Evolutionary conservation across 495 filamentous ascomycete species (phyloP).

Genomic region (Neurospora sublineolata): DNA sequence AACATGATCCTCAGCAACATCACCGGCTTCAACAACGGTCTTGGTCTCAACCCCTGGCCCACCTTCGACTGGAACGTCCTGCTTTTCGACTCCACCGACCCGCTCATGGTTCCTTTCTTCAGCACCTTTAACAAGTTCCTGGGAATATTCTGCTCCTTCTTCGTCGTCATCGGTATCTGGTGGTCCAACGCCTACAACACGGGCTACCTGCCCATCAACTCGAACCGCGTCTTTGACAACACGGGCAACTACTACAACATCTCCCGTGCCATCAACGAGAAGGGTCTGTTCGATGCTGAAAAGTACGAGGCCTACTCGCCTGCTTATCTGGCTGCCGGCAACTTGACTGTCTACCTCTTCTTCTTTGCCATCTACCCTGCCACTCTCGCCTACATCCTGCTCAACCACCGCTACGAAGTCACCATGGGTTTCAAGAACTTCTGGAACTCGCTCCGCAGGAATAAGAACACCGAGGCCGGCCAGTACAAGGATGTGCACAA

Average conservation of each 20-base stretch:
- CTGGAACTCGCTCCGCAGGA: constrained; percentile 16
- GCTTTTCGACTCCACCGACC: constrained; percentile 17
- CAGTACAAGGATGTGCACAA: constrained; percentile 27
- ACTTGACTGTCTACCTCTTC: constrained; percentile 22
- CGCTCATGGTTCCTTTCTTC: constrained; percentile 30
- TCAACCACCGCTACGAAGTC: constrained; percentile 30
- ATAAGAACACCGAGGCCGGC: constrained; percentile 4
- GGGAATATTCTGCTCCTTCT: constrained; percentile 14
- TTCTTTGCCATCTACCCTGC: constrained; percentile 31
- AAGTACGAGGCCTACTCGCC: constrained; percentile 29
- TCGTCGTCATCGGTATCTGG: constrained; percentile 23
- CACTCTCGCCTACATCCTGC: constrained; percentile 19
- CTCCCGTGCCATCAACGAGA: constrained; percentile 16
- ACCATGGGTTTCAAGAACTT: constrained; percentile 22
- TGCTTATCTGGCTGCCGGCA: constrained; percentile 22
- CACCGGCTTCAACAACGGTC: constrained; percentile 23
- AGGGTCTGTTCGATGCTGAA: constrained; percentile 20
- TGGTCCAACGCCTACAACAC: constrained; percentile 25
- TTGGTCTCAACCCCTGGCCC: constrained; percentile 28
- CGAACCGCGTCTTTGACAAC: constrained; percentile 25
- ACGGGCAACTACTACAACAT: constrained; percentile 23
- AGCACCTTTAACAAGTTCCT: constrained; percentile 26
- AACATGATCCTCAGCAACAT: constrained; percentile 22
- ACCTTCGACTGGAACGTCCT: constrained; percentile 30
- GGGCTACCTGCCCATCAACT: constrained; percentile 27